Evolutionary conservation across 73 alveolate species (phyloP), one percentile per base, ranked within the genome.

Genomic region (Uronychia binucleata): DNA sequence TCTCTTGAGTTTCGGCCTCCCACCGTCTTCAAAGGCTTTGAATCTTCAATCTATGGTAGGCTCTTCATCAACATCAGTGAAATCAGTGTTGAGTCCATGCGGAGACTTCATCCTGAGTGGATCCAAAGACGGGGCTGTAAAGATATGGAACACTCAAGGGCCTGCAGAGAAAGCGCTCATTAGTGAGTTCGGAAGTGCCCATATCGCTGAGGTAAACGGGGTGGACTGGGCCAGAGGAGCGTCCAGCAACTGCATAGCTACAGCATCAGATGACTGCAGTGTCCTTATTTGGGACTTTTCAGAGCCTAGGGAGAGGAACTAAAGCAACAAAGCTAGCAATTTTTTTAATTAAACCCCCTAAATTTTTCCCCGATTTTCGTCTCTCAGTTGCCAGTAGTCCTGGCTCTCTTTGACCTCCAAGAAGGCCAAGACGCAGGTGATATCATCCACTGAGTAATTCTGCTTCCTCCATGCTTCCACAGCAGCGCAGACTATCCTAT

Each of bases 361-460:
- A n/a, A n/a, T n/a, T n/a, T n/a, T n/a, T n/a, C n/a, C n/a, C n/a
- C n/a, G n/a, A n/a, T n/a, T n/a, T 46, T 46, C 67, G n/a, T 46
- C n/a, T 5, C 19, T 46, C 67, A 46, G 19, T 19, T 46, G n/a
- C n/a, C 19, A 19, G n/a, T 46, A 19, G 19, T 5, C 67, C 19
- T 46, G 67, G 67, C n/a, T 46, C n/a, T 5, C 19, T 46, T 46
- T 46, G 19, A 46, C 19, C 5, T 46, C 67, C 5, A 46, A 19
- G 88, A 96, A 96, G 34, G 90, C 93, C 0, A 92, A 86, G 13
- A 97, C 87, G 28, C 97, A 90, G 32, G 99, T 97, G 30, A 97
- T 97, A 84, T 97, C 99, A 86, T 97, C 99, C 30, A 97, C 93
- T 30, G 91, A 96, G 67, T 94, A 93, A 59, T 97, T 98, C 81